These are phyloP conservation scores for Pyrus pyrifolia DNA, from an alignment of 306 rosid genomes.

Conservation along the genomic window DNA sequence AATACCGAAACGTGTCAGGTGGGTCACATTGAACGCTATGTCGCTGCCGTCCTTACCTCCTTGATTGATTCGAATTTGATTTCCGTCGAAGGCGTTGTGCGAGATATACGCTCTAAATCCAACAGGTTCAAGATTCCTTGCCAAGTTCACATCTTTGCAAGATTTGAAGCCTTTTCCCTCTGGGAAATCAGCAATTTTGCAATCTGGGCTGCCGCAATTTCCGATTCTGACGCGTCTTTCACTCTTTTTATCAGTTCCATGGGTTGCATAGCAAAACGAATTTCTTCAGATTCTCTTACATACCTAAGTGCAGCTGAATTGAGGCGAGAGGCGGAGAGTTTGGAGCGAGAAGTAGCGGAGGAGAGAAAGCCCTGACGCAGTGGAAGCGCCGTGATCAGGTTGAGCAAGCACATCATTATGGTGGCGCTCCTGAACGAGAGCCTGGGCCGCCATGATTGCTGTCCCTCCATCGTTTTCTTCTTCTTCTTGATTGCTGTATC, in stretches of 20 bases:
- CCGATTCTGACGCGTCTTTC: too few species aligned
- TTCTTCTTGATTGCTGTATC: neutral
- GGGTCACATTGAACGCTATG: too few species aligned
- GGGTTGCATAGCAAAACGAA: conserved; percentile 89
- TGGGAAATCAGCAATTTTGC: too few species aligned
- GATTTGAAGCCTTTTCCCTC: too few species aligned
- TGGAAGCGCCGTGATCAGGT: conserved; percentile 50
- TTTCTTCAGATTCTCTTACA: conserved; percentile 72
- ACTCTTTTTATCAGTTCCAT: conserved; percentile 86
- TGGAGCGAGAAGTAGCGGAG: conserved; percentile 58
- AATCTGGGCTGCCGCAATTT: too few species aligned
- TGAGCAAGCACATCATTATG: conserved; percentile 57
- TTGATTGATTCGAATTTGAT: too few species aligned
- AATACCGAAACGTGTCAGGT: too few species aligned
- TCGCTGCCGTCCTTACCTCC: too few species aligned
- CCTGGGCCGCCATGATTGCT: conserved; percentile 63
- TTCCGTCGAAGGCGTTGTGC: too few species aligned
- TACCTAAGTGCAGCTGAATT: conserved; percentile 49
- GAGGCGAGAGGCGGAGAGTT: conserved; percentile 24
- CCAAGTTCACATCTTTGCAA: too few species aligned
- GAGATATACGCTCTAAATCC: too few species aligned
- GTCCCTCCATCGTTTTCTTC: conserved; percentile 68
- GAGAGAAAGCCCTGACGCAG: conserved; percentile 73
- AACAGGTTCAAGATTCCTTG: too few species aligned
- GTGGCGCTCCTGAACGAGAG: conserved; percentile 90